A percentile compares a stretch with the other conserved stretches of the same genome.
Conservation (phyloP, 1,139 yeast species). For the Zygosaccharomyces pseudobailii region DNA sequence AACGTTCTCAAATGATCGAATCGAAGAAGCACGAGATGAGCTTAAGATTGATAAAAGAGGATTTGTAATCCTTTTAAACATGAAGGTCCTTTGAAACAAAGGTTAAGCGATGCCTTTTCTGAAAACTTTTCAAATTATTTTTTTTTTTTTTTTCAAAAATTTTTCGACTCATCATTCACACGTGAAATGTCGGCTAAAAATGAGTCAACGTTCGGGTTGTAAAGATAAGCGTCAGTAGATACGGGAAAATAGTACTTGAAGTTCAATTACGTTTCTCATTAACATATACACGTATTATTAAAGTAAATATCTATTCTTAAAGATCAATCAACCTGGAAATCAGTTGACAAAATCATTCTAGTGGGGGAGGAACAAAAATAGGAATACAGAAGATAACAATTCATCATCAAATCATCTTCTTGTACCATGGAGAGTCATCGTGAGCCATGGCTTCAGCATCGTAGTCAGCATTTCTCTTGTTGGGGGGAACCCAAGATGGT, state of each 20-base stretch:
- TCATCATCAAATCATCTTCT: constrained; percentile 18
- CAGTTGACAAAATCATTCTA: constrained; percentile 21
- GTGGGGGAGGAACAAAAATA: constrained; percentile 8
- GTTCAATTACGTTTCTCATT: not conserved
- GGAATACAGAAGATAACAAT: constrained; percentile 19
- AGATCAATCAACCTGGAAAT: not conserved
- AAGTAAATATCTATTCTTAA: not conserved
- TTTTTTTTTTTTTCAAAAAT: not conserved
- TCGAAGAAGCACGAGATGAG: not conserved
- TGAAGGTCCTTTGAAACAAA: constrained; percentile 1
- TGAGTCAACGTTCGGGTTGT: not conserved
- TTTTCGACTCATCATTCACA: not conserved
- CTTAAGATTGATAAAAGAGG: constrained; percentile 2
- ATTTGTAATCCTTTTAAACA: constrained; percentile 7
- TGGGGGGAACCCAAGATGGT: constrained; percentile 27
- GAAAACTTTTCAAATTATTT: not conserved
- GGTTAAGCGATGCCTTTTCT: not conserved
- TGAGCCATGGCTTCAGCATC: constrained; percentile 23
- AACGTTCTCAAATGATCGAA: not conserved
- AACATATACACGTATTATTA: not conserved
- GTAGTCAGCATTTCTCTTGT: constrained; percentile 26
- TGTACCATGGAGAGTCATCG: constrained; percentile 28
- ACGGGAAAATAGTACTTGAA: not conserved
- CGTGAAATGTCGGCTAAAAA: not conserved
- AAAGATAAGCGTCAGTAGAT: not conserved